A percentile compares a stretch with the other conserved stretches of the same genome.
phyloP scores from a whole-genome alignment of 495 filamentous ascomycete species.

The Corynascus novoguineensis region DNA sequence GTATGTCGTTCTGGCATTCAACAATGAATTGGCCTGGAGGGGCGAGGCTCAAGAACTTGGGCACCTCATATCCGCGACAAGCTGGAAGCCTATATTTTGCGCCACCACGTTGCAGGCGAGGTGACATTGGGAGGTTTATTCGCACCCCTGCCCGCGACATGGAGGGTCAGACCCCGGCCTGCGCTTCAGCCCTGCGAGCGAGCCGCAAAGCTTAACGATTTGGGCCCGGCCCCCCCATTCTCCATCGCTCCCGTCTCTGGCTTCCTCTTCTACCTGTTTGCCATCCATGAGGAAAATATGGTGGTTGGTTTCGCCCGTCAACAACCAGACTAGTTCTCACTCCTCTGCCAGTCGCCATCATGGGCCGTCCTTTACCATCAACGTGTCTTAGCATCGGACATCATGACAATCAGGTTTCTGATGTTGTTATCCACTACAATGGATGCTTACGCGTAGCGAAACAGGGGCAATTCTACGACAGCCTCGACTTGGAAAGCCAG shows the following conservation, averaged over 20 bases:
- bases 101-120: too few species aligned
- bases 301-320: neutral
- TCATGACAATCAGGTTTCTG: conserved; percentile 24
- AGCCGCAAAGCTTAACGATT: neutral
- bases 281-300: neutral
- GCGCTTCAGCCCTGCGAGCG: neutral
- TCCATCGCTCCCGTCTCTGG: neutral
- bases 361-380: neutral
- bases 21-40: too few species aligned
- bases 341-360: neutral
- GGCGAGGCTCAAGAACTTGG: too few species aligned
- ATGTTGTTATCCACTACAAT: conserved; percentile 25
- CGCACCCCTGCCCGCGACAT: neutral
- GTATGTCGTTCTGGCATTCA: too few species aligned
- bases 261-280: neutral
- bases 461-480: conserved; percentile 22
- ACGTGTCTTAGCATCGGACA: conserved; percentile 26
- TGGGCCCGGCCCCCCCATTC: neutral
- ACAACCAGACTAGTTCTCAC: neutral
- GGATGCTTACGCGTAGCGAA: conserved; percentile 22
- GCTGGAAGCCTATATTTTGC: too few species aligned
- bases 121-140: neutral
- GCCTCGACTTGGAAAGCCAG: conserved; percentile 17
- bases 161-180: neutral
- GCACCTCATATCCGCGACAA: too few species aligned